Evolutionary conservation across 768 basidiomycete genomes (phyloP), one percentile per base, ranked within the genome.

Genomic region (Phylloporus sp.): DNA sequence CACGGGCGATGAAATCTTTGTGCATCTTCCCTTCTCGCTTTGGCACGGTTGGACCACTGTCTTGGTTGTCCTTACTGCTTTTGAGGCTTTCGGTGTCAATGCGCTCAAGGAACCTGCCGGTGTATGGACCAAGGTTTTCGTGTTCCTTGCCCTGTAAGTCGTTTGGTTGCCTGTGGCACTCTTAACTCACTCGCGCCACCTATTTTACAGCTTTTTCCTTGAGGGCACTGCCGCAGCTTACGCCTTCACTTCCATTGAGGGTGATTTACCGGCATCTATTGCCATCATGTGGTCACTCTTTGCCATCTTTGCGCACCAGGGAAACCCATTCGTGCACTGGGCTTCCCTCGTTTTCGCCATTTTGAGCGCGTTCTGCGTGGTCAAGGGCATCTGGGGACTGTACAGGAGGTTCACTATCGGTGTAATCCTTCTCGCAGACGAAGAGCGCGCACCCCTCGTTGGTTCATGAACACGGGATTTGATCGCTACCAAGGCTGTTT

Each of bases 21-120:
- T 97, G 39, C 94, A 97, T 69, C 84, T 97, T 16, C 97, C 97
- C 3, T 97, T 98, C 80, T 94, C 90, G 2, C 83, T 97, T 43
- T 97, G 88, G 72, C 93, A 97, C 63, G 95, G 93, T 32, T 92
- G 90, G 89, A 88, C 85, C 11, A 91, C 90, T 48, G 83, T 93
- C 53, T 80, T 91, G 47, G 82, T 93, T 52, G 68, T 94, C 61
- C 70, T 94, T 57, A 85, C 88, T 36, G 88, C 79, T 3, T 95
- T 95, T 62, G 86, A 92, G 58, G 92, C 92, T 0, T 95, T 95
- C 60, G 95, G 95, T 57, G 82, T 85, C 53, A 78, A 95, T 66
- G 84, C 88, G 0, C 64, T 76, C 53, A 69, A 65, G 52, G 73
- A 87, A 50, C 71, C 65, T 28, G 85, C 91, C 4, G 91, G 93